Base-by-base conservation (phyloP, 2,329 filamentous ascomycete genomes). In the Magnaporthiopsis rhizophila region DNA sequence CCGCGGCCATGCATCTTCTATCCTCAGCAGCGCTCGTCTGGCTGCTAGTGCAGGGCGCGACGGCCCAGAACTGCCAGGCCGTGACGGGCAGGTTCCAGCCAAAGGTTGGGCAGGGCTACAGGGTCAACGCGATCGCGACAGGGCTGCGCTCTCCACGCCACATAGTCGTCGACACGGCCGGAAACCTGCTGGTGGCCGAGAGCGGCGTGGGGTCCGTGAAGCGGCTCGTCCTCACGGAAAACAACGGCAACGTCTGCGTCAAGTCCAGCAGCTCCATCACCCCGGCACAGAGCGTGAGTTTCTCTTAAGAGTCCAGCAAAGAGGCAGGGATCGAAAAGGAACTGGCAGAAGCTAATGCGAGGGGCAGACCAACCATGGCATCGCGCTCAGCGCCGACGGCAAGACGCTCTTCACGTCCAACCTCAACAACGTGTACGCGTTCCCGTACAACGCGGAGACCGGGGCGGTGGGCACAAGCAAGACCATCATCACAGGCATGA, bases 391-490 rank as follows among this genome's bases (percentile, higher is more conserved):
- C 0, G 68, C 69, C 12, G 78, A 83, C 70, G 78, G 79, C 59
- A 77, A 72, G 60, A 81, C 75, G 2, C 71, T 84, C 59, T 82
- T 81, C 67, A 80, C 79, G 4, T 89, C 86, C 1, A 82, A 79
- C 6, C 72, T 79, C 15, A 79, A 82, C 61, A 76, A 77, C 38
- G 84, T 86, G 30, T 86, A 79, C 68, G 77, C 83, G 1, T 90
- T 86, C 82, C 72, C 76, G 34, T 91, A 91, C 69, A 78, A 89
- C 72, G 74, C 82, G 2, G 68, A 69, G 0, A 72, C 74, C 1
- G 80, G 80, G 26, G 82, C 79, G 2, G 80, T 82, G 38, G 74
- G 76, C 7, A 66, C 62, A 36, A 71, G 71, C 5, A 64, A 68
- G 6, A 76, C 75, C 28, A 83, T 83, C 65, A 77, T 89, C 5